A percentile compares a stretch with the other conserved stretches of the same genome.
phyloP scores from a whole-genome alignment of 2,329 filamentous ascomycete species.

The Alternaria triticimaculans region DNA sequence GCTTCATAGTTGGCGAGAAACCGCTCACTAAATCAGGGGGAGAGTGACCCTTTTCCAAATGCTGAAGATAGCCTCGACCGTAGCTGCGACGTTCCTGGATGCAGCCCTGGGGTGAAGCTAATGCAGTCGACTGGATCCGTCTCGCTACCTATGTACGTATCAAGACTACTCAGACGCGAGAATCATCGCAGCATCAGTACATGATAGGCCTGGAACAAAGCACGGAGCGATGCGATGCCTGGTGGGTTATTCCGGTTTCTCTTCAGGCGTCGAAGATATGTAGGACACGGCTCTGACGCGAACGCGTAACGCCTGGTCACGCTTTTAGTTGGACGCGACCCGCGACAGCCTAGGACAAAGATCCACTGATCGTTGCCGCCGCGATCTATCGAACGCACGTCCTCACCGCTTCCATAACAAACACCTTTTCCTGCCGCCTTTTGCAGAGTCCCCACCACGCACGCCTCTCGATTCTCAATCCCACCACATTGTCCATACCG shows the following conservation, averaged over 20 bases:
- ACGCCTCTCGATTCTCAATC: slow-evolving; percentile 1
- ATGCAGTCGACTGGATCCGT: slow-evolving; percentile 8
- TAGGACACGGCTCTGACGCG: slow-evolving; percentile 11
- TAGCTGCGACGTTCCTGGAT: slow-evolving; percentile 3
- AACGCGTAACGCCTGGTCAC: slow-evolving; percentile 27
- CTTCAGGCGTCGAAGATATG: not conserved
- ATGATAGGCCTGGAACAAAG: not conserved
- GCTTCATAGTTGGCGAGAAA: not conserved
- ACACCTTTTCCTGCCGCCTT: slow-evolving; percentile 20
- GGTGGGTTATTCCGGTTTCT: not conserved
- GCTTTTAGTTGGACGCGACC: slow-evolving; percentile 15
- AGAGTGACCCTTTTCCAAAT: not conserved
- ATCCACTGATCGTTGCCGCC: slow-evolving; percentile 26
- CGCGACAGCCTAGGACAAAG: slow-evolving; percentile 10
- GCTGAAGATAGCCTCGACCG: not conserved
- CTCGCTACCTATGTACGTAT: slow-evolving; percentile 1
- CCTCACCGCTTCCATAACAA: slow-evolving; percentile 31
- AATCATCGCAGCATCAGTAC: not conserved
- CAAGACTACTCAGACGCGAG: not conserved
- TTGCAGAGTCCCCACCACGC: slow-evolving; percentile 10
- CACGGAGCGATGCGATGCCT: not conserved
- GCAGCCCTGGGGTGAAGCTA: slow-evolving; percentile 1
- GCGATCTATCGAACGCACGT: slow-evolving; percentile 29
- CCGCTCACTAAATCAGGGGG: not conserved
- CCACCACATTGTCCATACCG: not conserved